Evolutionary conservation across 2,329 filamentous ascomycete species (phyloP), one percentile per base, ranked within the genome.

Genomic region (Epichloe sibirici): DNA sequence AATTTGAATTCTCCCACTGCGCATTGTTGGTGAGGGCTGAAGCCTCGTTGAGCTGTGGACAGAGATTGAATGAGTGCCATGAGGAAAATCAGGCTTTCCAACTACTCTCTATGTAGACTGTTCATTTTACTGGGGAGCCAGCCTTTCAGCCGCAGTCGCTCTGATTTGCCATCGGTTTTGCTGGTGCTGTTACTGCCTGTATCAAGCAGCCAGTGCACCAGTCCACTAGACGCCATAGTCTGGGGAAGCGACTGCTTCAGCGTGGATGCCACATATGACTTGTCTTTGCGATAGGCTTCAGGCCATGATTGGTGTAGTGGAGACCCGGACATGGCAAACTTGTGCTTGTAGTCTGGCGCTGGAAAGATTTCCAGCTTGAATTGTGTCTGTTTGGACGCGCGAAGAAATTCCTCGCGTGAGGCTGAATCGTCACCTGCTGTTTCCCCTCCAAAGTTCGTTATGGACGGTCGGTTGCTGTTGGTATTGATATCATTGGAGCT

Each of bases 241-340:
- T 61, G 55, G 0, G 74, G 74, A 25, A 76, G 60, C 2, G 67
- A 66, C 34, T 64, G 63, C 51, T 59, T 61, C 45, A 78, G 63
- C 2, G 67, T 67, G 17, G 63, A 61, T 8, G 66, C 65, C 25
- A 68, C 59, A 51, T 72, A 66, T 13, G 70, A 68, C 51, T 56
- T 55, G 40, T 69, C 57, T 34, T 62, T 59, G 31, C 63, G 56
- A 57, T 62, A 62, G 13, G 60, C 57, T 1, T 59, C 52, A 2
- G 73, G 71, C 75, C 75, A 78, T 3, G 66, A 59, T 6, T 69
- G 66, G 54, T 71, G 62, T 9, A 74, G 62, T 2, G 66, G 65
- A 3, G 66, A 68, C 28, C 59, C 57, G 34, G 61, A 56, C 60
- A 73, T 69, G 52, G 61, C 58, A 3, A 61, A 60, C 28, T 61